phyloP scores from a whole-genome alignment of 2,329 filamentous ascomycete species.

The Dactylellina drechsleri region DNA sequence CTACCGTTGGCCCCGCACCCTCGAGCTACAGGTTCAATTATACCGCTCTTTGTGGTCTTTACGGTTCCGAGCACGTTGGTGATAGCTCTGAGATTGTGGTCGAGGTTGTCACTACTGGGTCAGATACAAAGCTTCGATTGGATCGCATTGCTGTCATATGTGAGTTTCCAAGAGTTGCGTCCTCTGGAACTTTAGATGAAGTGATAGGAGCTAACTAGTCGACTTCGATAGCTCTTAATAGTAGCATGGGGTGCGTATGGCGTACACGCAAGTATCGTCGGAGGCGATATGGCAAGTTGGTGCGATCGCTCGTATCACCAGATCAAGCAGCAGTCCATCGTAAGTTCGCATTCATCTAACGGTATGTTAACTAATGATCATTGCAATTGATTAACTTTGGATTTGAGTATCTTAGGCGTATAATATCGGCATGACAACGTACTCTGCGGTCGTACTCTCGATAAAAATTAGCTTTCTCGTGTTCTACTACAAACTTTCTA shows the following conservation, averaged over 20 bases:
- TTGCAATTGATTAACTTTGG: not conserved
- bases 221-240: slow-evolving; percentile 21
- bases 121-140: slow-evolving; percentile 37
- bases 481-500: slow-evolving; percentile 44
- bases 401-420: slow-evolving; percentile 12
- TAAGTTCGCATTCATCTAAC: slow-evolving; percentile 4
- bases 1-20: slow-evolving; percentile 34
- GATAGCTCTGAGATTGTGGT: slow-evolving; percentile 36
- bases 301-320: slow-evolving; percentile 36
- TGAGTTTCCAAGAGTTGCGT: slow-evolving; percentile 5
- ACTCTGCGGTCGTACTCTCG: slow-evolving; percentile 26
- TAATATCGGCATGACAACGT: slow-evolving; percentile 41
- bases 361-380: not conserved
- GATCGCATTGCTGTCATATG: slow-evolving; percentile 26
- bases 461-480: slow-evolving; percentile 29
- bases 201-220: too few relatives aligned
- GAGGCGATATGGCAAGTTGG: slow-evolving; percentile 40
- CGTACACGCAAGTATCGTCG: slow-evolving; percentile 36
- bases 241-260: slow-evolving; percentile 43
- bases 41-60: slow-evolving; percentile 35
- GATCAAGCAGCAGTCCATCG: slow-evolving; percentile 41
- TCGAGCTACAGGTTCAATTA: slow-evolving; percentile 20
- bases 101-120: slow-evolving; percentile 27
- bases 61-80: slow-evolving; percentile 31
- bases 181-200: too few relatives aligned